These are phyloP conservation scores for Hanseniaspora taiwanica DNA, from an alignment of 805 yeast genomes.

Conservation along the genomic window DNA sequence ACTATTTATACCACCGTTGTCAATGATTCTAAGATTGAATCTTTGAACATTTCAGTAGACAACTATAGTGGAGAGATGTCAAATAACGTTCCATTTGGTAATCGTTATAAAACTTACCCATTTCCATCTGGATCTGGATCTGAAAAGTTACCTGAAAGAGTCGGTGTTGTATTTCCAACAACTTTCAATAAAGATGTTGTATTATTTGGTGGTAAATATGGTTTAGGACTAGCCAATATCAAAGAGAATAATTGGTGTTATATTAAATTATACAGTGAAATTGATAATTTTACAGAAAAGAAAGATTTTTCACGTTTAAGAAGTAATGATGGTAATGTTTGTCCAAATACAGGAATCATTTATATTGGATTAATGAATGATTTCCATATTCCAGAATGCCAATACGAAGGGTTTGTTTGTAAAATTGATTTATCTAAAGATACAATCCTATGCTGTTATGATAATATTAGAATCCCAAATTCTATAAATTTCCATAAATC, in stretches of 20 bases:
- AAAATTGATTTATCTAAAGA: conserved; percentile 25
- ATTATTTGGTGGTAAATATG: conserved; percentile 50
- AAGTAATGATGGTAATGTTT: conserved; percentile 76
- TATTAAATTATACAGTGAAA: conserved; percentile 23
- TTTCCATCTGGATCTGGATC: no score
- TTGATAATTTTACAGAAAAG: conserved; percentile 21
- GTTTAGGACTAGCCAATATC: conserved; percentile 46
- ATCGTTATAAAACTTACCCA: no score
- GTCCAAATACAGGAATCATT: conserved; percentile 54
- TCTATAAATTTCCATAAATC: conserved; percentile 49
- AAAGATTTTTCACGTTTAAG: conserved; percentile 27
- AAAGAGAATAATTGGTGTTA: conserved; percentile 25
- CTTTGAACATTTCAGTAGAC: conserved; percentile 23
- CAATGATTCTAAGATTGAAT: conserved; percentile 10
- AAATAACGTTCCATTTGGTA: no score
- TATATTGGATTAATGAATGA: conserved; percentile 75
- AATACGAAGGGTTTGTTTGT: conserved; percentile 44
- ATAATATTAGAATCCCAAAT: conserved; percentile 46
- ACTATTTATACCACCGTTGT: conserved; percentile 20
- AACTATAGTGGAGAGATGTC: not conserved
- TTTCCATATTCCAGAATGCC: conserved; percentile 26
- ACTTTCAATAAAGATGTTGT: conserved; percentile 35
- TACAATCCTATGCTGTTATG: conserved; percentile 10
- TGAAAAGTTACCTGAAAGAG: conserved; percentile 26
- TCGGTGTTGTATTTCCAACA: conserved; percentile 68